Evolutionary conservation across 73 alveolate species (phyloP), one percentile per base, ranked within the genome.

Genomic region (Paramecium bursaria): DNA sequence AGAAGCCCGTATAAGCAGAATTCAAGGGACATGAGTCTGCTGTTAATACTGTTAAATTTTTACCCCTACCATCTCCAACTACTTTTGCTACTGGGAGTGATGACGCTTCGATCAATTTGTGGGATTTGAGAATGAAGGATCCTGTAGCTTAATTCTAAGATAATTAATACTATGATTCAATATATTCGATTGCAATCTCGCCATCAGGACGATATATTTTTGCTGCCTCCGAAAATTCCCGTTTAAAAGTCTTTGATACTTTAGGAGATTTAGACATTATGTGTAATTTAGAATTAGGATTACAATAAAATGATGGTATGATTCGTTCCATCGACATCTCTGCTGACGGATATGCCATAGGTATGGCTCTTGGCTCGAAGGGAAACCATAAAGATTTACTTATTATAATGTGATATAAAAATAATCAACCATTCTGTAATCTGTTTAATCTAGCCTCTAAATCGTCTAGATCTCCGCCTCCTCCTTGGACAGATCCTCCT

Each of bases 41-140:
- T n/a, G 89, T 79, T 0, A 79, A 79, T 54, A 13, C 89, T 14
- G 89, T 79, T 15, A 79, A 79, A 35, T 79, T 79, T 26, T 39
- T 79, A 23, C 54, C 73, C 10, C 42, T 79, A 47, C 75, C 85
- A 3, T 61, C 51, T 11, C 76, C 89, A 7, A 79, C 89, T 2
- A 79, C 89, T 1, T 79, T 79, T 39, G 89, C 74, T 0, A 79
- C 89, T 11, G 89, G 89, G 14, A 79, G 89, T 54, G 89, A 79
- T 54, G 89, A 79, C 33, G 75, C 89, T 1, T 79, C 85, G 4
- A 79, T 79, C 1, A 53, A 73, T 17, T 54, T 79, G 46, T 79
- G 75, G 75, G 89, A 79, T 55, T 54, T 79, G 14, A 79, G 89
- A 79, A 79, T 79, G 89, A 50, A 53, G 35, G 89, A 79, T 39